Conservation (phyloP, 805 yeast species). For the Cyberlindnera sargentensis region DNA sequence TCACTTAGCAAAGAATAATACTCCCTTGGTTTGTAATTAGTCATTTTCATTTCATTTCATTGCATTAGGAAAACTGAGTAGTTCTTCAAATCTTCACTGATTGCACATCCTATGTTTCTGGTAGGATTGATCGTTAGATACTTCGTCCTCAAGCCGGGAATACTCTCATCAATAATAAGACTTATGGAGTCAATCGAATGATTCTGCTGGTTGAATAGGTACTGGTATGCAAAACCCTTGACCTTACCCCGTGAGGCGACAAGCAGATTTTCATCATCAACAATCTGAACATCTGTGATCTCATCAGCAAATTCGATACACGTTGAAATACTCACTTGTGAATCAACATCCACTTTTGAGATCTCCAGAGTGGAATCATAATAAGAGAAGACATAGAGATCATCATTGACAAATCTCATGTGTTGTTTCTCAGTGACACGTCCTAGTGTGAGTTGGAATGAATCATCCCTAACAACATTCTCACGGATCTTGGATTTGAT, state of each 20-base stretch:
- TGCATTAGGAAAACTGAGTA: slow-evolving; percentile 6
- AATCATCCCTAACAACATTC: background rate
- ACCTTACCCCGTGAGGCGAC: background rate
- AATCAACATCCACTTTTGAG: slow-evolving; percentile 5
- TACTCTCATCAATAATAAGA: background rate
- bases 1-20: background rate
- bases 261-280: background rate
- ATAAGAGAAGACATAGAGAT: slow-evolving; percentile 6
- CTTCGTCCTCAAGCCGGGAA: background rate
- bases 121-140: slow-evolving; percentile 25
- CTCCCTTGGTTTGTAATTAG: background rate
- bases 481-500: slow-evolving; percentile 9
- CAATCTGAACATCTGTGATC: slow-evolving; percentile 2
- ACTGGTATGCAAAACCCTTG: background rate
- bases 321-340: background rate
- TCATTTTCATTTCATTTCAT: background rate
- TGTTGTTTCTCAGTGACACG: slow-evolving; percentile 12
- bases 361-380: slow-evolving; percentile 11
- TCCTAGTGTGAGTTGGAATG: slow-evolving; percentile 10
- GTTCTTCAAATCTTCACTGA: slow-evolving; percentile 29
- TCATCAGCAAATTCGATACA: slow-evolving; percentile 2
- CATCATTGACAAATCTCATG: slow-evolving; percentile 7
- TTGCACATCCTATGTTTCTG: slow-evolving; percentile 28
- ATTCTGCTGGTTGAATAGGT: background rate
- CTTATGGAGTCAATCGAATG: background rate